Evolutionary conservation across 139 green algal genomes (phyloP).

Genomic region (Chlamydomonas eustigma): DNA sequence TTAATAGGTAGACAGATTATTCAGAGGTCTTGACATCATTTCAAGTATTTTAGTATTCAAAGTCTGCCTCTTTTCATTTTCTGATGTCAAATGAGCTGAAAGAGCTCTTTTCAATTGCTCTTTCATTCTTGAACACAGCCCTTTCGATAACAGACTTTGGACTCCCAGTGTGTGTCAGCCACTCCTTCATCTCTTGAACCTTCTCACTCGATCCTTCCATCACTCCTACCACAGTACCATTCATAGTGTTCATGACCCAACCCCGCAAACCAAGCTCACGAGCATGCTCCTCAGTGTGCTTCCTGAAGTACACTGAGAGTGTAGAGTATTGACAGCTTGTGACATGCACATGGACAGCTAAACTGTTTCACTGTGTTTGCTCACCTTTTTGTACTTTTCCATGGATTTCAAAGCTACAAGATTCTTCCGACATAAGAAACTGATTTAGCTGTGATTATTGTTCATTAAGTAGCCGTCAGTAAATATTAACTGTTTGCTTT

Average conservation of each 20-base stretch:
- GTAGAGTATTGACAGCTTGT: background rate
- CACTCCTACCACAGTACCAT: conserved; percentile 37
- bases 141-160: conserved; percentile 4
- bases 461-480: too few relatives aligned
- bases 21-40: too few relatives aligned
- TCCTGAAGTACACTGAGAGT: conserved; percentile 43
- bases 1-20: too few relatives aligned
- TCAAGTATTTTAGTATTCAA: too few relatives aligned
- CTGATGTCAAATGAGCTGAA: too few relatives aligned
- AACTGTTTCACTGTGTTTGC: background rate
- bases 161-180: background rate
- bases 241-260: conserved; percentile 38
- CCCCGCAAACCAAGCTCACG: conserved; percentile 31
- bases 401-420: background rate
- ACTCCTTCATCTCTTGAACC: conserved; percentile 12
- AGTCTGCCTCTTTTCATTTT: too few relatives aligned
- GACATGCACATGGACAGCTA: background rate
- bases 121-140: background rate
- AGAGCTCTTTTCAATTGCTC: background rate
- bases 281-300: conserved; percentile 38
- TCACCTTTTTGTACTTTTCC: background rate
- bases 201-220: conserved; percentile 22
- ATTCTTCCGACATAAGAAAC: too few relatives aligned
- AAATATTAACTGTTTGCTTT: too few relatives aligned
- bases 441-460: too few relatives aligned